Evolutionary conservation across 345 rosid species (phyloP).

Genomic region (Raphanus sativus): DNA sequence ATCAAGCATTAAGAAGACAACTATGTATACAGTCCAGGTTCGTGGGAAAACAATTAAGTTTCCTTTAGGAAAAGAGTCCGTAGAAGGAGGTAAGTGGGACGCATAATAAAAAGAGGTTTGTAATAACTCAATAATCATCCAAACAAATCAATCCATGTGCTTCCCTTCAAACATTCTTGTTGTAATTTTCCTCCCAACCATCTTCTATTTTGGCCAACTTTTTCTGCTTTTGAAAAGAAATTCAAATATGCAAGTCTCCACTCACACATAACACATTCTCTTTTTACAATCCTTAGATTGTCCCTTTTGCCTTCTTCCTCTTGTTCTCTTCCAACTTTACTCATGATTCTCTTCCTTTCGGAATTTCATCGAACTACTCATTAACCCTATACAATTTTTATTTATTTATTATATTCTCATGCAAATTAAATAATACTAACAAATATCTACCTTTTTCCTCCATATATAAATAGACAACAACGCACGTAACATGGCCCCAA

Average conservation of each 20-base stretch:
- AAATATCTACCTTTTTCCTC: constrained; percentile 22
- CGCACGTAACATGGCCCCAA: constrained; percentile 30
- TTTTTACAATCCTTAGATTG: constrained; percentile 55
- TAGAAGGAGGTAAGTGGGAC: constrained; percentile 33
- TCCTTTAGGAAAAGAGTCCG: constrained; percentile 12
- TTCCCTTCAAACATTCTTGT: constrained; percentile 54
- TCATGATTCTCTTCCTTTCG: constrained; percentile 56
- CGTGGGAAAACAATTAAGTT: background rate
- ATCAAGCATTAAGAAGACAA: background rate
- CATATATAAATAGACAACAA: constrained; percentile 38
- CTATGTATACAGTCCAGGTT: background rate
- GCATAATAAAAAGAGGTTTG: constrained; percentile 31
- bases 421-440: constrained; percentile 21
- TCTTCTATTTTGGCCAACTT: constrained; percentile 49
- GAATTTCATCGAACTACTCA: constrained; percentile 52
- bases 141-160: constrained; percentile 74
- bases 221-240: constrained; percentile 9
- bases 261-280: constrained; percentile 48
- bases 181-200: constrained; percentile 47
- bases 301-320: constrained; percentile 48
- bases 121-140: constrained; percentile 55
- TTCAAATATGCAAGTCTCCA: constrained; percentile 27
- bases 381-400: constrained; percentile 26
- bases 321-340: constrained; percentile 57
- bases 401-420: constrained; percentile 29